A percentile compares a stretch with the other conserved stretches of the same genome.
These are phyloP conservation scores for Hapsidospora chrysogenum DNA, from an alignment of 495 filamentous ascomycete genomes.

Conservation along the genomic window DNA sequence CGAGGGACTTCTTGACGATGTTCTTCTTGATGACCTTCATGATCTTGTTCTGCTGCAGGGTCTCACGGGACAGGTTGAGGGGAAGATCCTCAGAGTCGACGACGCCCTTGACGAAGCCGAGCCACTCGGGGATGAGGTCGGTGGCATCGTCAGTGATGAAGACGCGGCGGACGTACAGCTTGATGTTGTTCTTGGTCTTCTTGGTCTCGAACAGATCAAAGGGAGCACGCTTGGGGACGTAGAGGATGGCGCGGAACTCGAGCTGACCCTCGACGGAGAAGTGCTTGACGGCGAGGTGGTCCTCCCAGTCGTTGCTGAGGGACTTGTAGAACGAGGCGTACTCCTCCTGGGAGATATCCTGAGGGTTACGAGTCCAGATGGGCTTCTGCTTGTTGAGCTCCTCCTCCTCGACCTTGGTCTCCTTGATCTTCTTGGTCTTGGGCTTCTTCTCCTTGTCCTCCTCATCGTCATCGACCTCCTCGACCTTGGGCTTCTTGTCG, in stretches of 20 bases:
- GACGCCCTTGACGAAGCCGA: slow-evolving; percentile 98
- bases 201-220: slow-evolving; percentile 99
- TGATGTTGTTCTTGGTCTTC: slow-evolving; percentile 99
- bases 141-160: slow-evolving; percentile 99
- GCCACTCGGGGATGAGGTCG: slow-evolving; percentile 98
- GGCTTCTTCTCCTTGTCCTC: slow-evolving; percentile 73
- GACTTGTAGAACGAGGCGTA: slow-evolving; percentile 99
- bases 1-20: slow-evolving; percentile 99
- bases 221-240: slow-evolving; percentile 97
- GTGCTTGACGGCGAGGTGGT: slow-evolving; percentile 98
- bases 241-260: slow-evolving; percentile 98
- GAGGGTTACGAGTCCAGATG: slow-evolving; percentile 97
- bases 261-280: slow-evolving; percentile 99
- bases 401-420: slow-evolving; percentile 95
- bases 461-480: slow-evolving; percentile 60
- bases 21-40: slow-evolving; percentile 99
- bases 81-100: slow-evolving; percentile 99
- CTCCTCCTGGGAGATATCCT: slow-evolving; percentile 91
- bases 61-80: slow-evolving; percentile 98
- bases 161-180: slow-evolving; percentile 98
- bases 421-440: slow-evolving; percentile 99
- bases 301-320: slow-evolving; percentile 98
- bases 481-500: slow-evolving; percentile 76
- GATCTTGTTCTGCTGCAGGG: slow-evolving; percentile 99
- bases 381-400: slow-evolving; percentile 99